Evolutionary conservation across 371 early-diverging fungal species (phyloP).

Genomic region (Syncephalis plumigaleata): DNA sequence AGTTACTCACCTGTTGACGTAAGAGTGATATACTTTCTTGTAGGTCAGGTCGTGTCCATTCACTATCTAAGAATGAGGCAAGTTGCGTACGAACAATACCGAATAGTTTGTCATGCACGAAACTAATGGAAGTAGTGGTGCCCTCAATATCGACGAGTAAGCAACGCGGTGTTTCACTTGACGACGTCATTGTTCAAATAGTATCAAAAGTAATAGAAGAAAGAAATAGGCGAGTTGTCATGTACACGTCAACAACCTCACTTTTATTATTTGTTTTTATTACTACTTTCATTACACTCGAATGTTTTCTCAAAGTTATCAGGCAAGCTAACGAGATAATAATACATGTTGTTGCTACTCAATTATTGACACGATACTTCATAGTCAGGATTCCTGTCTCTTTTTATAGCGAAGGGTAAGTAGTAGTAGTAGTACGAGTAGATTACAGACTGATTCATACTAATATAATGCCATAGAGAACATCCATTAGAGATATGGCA

Average conservation of each 20-base stretch:
- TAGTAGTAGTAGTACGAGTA: slow-evolving; percentile 13
- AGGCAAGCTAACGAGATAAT: no score
- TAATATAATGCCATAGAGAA: slow-evolving; percentile 22
- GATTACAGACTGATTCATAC: background rate
- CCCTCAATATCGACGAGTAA: slow-evolving; percentile 78
- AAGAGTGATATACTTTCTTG: slow-evolving; percentile 38
- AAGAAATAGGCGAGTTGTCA: no score
- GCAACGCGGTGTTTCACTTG: no score
- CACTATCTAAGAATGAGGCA: slow-evolving; percentile 36
- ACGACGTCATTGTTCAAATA: no score
- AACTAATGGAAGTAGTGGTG: slow-evolving; percentile 90
- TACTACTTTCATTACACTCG: no score
- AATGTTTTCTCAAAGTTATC: no score
- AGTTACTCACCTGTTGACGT: slow-evolving; percentile 40
- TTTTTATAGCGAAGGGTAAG: slow-evolving; percentile 78
- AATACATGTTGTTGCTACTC: no score
- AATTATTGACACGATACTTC: no score
- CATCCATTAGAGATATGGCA: slow-evolving; percentile 47
- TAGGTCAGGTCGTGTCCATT: slow-evolving; percentile 42
- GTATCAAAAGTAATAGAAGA: no score
- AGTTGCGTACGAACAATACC: slow-evolving; percentile 54
- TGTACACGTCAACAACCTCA: no score
- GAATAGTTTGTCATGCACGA: slow-evolving; percentile 83
- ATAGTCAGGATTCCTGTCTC: slow-evolving; percentile 77
- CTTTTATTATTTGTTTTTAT: no score